Percentiles rank a stretch among this genome's conserved stretches.
Evolutionary conservation across 495 filamentous ascomycete species (phyloP).

Genomic region (Neurospora sp.): DNA sequence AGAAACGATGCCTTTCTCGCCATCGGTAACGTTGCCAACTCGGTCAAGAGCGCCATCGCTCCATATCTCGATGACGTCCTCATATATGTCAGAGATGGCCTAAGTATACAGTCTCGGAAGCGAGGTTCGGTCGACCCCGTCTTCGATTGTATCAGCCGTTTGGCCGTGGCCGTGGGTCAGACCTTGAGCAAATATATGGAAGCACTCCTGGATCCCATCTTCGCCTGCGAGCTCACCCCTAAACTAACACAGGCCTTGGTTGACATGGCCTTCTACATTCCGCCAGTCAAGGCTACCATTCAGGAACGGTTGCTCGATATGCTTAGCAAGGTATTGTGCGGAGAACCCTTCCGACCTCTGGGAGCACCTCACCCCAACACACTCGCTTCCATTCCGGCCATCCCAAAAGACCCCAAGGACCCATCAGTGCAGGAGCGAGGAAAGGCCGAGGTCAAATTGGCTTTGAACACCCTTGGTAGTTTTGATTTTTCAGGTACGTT

Average conservation of each 20-base stretch:
- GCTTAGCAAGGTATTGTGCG: slow-evolving; percentile 86
- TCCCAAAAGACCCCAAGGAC: slow-evolving; percentile 78
- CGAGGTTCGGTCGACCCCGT: slow-evolving; percentile 79
- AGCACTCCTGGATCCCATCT: slow-evolving; percentile 87
- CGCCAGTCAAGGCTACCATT: slow-evolving; percentile 81
- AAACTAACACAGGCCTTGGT: slow-evolving; percentile 90
- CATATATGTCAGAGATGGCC: slow-evolving; percentile 80
- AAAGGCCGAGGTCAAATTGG: slow-evolving; percentile 83
- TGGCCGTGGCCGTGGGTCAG: slow-evolving; percentile 90
- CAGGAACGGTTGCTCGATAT: slow-evolving; percentile 91
- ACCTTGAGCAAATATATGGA: slow-evolving; percentile 98
- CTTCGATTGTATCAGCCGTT: slow-evolving; percentile 95
- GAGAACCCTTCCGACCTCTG: slow-evolving; percentile 80
- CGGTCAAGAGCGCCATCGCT: slow-evolving; percentile 84
- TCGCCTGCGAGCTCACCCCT: slow-evolving; percentile 86
- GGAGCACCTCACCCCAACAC: slow-evolving; percentile 63
- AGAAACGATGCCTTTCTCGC: slow-evolving; percentile 87
- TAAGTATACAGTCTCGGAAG: slow-evolving; percentile 67
- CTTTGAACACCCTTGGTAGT: slow-evolving; percentile 84
- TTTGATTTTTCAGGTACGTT: slow-evolving; percentile 76
- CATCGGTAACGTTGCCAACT: slow-evolving; percentile 92
- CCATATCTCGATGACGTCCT: slow-evolving; percentile 92
- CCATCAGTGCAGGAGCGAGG: slow-evolving; percentile 58
- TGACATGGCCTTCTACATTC: slow-evolving; percentile 98
- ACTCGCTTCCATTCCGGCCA: slow-evolving; percentile 63